Conservation (phyloP, 2,329 filamentous ascomycete genomes). For the Tolypocladium inflatum region DNA sequence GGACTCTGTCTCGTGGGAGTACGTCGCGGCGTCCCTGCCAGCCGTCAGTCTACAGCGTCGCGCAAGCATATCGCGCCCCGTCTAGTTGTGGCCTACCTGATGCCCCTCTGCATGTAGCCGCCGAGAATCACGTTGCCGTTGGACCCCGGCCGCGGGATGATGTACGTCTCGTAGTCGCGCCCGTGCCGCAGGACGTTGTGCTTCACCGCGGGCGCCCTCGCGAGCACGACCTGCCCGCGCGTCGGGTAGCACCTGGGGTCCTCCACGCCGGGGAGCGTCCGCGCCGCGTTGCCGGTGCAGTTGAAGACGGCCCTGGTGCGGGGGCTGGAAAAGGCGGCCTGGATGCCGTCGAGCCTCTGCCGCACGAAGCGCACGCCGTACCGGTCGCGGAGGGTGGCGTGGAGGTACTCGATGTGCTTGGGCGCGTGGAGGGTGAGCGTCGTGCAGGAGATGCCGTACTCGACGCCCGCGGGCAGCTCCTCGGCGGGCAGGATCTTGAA, state of each 20-base stretch:
- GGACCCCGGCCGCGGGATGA: slow-evolving; percentile 27
- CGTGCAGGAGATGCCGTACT: slow-evolving; percentile 24
- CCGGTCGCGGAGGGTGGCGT: slow-evolving; percentile 12
- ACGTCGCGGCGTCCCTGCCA: slow-evolving; percentile 21
- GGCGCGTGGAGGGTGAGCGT: slow-evolving; percentile 27
- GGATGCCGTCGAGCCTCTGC: slow-evolving; percentile 15
- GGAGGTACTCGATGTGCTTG: slow-evolving; percentile 23
- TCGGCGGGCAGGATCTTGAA: slow-evolving; percentile 5
- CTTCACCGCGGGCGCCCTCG: slow-evolving; percentile 19
- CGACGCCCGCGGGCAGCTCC: slow-evolving; percentile 20
- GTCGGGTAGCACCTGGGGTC: slow-evolving; percentile 30
- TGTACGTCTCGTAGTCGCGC: slow-evolving; percentile 28
- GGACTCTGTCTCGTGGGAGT: slow-evolving; percentile 24
- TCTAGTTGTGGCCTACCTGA: slow-evolving; percentile 11
- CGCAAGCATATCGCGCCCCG: no score
- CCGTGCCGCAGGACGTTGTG: slow-evolving; percentile 29
- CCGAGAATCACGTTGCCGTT: slow-evolving; percentile 24
- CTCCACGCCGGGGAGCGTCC: slow-evolving; percentile 22
- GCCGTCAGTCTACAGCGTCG: not conserved
- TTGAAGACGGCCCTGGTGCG: slow-evolving; percentile 22
- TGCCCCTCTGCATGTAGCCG: slow-evolving; percentile 28
- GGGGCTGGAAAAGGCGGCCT: slow-evolving; percentile 14
- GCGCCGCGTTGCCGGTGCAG: slow-evolving; percentile 24
- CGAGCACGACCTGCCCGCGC: slow-evolving; percentile 27
- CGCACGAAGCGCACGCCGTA: slow-evolving; percentile 23